Conservation (phyloP, 169 alveolate species). For the Pseudocohnilembus persalinus region DNA sequence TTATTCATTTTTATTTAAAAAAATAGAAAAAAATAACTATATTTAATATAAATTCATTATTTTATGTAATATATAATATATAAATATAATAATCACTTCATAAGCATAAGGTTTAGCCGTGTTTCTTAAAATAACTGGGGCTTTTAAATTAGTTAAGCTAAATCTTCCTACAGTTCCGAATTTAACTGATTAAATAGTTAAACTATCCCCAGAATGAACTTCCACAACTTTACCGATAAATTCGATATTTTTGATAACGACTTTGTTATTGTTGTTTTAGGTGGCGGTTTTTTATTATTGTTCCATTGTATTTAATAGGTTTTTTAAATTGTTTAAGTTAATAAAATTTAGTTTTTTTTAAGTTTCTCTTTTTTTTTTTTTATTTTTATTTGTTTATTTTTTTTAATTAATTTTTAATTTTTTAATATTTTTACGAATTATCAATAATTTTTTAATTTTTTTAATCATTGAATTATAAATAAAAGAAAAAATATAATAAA, state of each 20-base stretch:
- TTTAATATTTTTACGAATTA: no score
- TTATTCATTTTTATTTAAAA: no score
- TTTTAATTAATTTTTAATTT: no score
- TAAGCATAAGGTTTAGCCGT: conserved; percentile 75
- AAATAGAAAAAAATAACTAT: no score
- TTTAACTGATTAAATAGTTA: conserved; percentile 61
- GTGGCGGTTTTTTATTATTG: not conserved
- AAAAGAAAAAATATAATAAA: no score
- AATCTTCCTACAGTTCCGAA: conserved; percentile 56
- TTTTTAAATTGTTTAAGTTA: not conserved
- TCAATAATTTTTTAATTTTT: no score
- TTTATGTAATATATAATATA: no score
- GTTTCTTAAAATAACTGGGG: conserved; percentile 69
- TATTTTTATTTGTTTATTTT: not conserved
- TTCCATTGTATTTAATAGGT: no score
- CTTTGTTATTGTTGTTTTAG: not conserved
- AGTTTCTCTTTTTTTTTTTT: not conserved
- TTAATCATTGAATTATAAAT: no score
- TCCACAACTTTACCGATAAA: conserved; percentile 58
- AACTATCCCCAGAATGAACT: conserved; percentile 80
- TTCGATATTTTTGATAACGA: conserved; percentile 21
- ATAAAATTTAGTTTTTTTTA: not conserved
- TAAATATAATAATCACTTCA: conserved; percentile 32
- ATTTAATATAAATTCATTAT: no score
- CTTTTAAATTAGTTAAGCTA: conserved; percentile 70